A percentile compares a stretch with the other conserved stretches of the same genome.
phyloP scores from a whole-genome alignment of 306 rosid species.

The Rubus idaeus region DNA sequence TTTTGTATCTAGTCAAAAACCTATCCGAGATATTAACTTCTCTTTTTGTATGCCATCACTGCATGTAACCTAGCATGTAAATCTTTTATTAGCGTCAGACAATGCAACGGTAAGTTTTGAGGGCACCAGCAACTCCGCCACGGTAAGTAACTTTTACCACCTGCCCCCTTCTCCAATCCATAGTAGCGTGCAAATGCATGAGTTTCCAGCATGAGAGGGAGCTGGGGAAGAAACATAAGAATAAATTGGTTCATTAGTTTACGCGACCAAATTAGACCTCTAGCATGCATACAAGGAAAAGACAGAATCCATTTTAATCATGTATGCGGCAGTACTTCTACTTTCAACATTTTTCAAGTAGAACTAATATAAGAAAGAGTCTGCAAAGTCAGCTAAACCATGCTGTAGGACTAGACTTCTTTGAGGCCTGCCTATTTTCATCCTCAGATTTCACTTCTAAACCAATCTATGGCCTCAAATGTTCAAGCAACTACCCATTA shows the following conservation, averaged over 20 bases:
- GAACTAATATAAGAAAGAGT: neutral
- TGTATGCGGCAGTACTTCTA: neutral
- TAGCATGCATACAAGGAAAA: neutral
- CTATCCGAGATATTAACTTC: neutral
- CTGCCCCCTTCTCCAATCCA: slow-evolving; percentile 53
- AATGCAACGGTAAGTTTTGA: slow-evolving; percentile 36
- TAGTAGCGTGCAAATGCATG: slow-evolving; percentile 43
- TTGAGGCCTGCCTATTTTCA: neutral
- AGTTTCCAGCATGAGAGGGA: slow-evolving; percentile 41
- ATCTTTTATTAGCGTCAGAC: slow-evolving; percentile 16
- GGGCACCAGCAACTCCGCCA: slow-evolving; percentile 23
- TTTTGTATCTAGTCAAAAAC: neutral
- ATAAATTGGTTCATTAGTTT: neutral
- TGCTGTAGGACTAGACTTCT: neutral
- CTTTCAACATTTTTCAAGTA: neutral
- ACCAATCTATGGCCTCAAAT: neutral
- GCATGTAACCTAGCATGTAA: slow-evolving; percentile 2
- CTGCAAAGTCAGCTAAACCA: neutral
- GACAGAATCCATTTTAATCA: neutral
- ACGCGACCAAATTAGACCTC: neutral
- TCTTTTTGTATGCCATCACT: neutral
- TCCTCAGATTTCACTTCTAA: neutral
- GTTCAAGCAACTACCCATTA: neutral
- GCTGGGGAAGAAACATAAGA: slow-evolving; percentile 22
- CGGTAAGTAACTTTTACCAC: slow-evolving; percentile 37